Evolutionary conservation across 148 eudicot genomes (phyloP), one percentile per base, ranked within the genome.

Genomic region (Chenopodium formosanum): DNA sequence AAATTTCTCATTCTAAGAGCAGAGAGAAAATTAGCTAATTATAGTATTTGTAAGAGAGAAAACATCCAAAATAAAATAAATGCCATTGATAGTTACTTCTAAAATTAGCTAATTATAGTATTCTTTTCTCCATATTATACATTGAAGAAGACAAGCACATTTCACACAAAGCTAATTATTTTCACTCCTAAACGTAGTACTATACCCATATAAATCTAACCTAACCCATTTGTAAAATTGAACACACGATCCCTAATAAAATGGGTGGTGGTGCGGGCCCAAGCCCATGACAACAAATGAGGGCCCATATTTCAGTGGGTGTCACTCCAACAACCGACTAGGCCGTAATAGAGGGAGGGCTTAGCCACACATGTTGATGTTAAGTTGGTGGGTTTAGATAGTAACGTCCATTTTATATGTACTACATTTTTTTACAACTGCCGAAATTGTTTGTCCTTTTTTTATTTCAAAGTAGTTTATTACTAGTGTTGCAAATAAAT

Each of bases 321-420:
- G 76, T 73, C 76, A 1, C 76, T 73, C 20, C 9, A 73, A 31
- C 76, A 47, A 48, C 76, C 76, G 76, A 73, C 76, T 73, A 73
- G 60, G 76, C 60, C 76, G 10, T 73, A 23, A 32, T 47, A 48
- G 32, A 23, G 37, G 34, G 19, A 67, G 70, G 70, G 34, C 70
- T 67, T 67, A 67, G 37, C 70, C 70, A 67, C 70, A 9, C 70
- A 67, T 67, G 70, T 67, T 9, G 70, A 1, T 27, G 70, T 56
- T 40, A 56, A 56, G 62, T 72, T 72, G 31, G 56, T 46, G 75
- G 27, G 75, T 72, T 72, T 46, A 19, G 53, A 72, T 20, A 22
- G 75, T n/a, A 44, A 46, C 75, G 1, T 46, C n/a, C 75, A 44
- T 20, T 72, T 72, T 72, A 56, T 3, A 25, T 67, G 37, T 67